Base-by-base conservation (phyloP, 2,329 filamentous ascomycete genomes). In the Drechslerella dactyloides region DNA sequence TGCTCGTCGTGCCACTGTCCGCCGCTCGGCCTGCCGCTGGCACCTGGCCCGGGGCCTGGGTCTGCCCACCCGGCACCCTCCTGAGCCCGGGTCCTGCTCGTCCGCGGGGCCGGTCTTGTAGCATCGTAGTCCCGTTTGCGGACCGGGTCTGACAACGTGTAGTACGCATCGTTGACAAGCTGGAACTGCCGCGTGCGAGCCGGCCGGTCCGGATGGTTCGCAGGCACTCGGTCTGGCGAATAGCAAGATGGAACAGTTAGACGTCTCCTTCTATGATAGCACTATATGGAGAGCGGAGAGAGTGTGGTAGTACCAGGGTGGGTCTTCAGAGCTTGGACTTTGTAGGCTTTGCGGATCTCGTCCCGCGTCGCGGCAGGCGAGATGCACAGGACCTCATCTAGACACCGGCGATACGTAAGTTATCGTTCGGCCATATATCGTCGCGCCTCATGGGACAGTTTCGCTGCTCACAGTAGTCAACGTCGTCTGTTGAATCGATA, bases 271-370 rank as follows among this genome's bases (percentile, higher is more conserved):
- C n/a, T n/a, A n/a, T n/a, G n/a, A n/a, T n/a, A n/a, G n/a, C n/a
- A n/a, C n/a, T n/a, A n/a, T n/a, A n/a, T n/a, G n/a, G n/a, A n/a
- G n/a, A n/a, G n/a, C n/a, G n/a, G n/a, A n/a, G n/a, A n/a, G n/a
- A n/a, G n/a, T n/a, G n/a, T n/a, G n/a, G n/a, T n/a, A n/a, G n/a
- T 57, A 73, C 68, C 68, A 15, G 68, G 68, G 23, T 73, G 68
- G 8, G 68, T 73, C 23, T 73, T 64, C 8, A 73, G 37, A 6
- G 44, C 75, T 40, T 76, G 90, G 89, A 89, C 89, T 80, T 99
- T 99, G 84, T 97, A 99, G 56, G 93, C 94, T 83, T 91, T 90
- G 76, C 93, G 90, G 78, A 99, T 89, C 79, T 97, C 90, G 77
- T 92, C 87, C 69, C 88, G 86, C 0, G 87, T 89, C 35, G 93